Evolutionary conservation across 1,139 yeast genomes (phyloP), one percentile per base, ranked within the genome.

Genomic region (Lodderomyces pseudojiufengensis): DNA sequence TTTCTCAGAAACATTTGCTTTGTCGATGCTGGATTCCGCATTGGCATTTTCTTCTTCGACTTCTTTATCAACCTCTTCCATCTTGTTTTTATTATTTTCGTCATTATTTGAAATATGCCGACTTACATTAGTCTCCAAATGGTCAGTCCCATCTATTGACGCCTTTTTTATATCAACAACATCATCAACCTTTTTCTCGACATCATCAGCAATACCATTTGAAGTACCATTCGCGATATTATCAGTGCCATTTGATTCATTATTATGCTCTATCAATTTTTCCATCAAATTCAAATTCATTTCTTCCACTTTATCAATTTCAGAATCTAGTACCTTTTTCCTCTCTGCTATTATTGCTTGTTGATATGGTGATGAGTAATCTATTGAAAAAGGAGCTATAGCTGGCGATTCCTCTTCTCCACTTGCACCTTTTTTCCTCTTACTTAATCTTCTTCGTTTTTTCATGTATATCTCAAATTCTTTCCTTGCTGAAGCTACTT

Each of bases 401-500:
- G 48, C 39, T n/a, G 46, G 35, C 27, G 47, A 41, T 31, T 44
- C 44, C 32, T 45, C 36, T 22, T 41, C 42, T 3, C 18, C 29
- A 14, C 16, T 33, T 39, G 40, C 34, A 40, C 25, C 40, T 45
- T 26, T 39, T 55, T 63, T 65, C 42, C 61, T 64, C 41, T 63
- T 55, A 14, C 70, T 70, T 9, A 58, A 60, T 37, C 56, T 61
- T 42, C 61, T 60, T 57, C 66, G 55, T 50, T 74, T 59, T 59
- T 63, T 59, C 31, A 47, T 42, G 39, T 44, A 47, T 23, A 45
- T 33, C 24, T 59, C 58, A 35, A 54, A 56, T 4, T 54, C 46
- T 13, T 50, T 48, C 30, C 71, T 52, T 5, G 68, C 66, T 33
- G 70, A 75, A 31, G 68, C 72, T 2, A 78, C 58, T 48, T 80